Evolutionary conservation across 1,284 basidiomycete genomes (phyloP).

Genomic region (Cryptococcus depauperatus): DNA sequence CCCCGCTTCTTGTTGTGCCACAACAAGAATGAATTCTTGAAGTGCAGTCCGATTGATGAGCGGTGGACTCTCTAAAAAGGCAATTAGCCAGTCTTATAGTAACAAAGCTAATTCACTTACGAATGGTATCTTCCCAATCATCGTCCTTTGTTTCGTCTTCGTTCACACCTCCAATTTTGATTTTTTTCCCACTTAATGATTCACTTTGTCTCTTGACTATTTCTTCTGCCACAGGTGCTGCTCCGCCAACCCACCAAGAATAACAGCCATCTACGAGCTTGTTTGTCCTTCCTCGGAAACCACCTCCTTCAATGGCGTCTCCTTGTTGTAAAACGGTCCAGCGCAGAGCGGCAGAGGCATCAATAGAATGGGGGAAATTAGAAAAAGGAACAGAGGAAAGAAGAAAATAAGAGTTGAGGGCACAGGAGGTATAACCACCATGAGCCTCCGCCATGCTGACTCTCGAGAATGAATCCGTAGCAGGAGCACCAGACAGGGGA

Average conservation of each 20-base stretch:
- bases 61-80: conserved; percentile 9
- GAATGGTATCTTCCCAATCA: conserved; percentile 28
- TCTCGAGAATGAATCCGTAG: conserved; percentile 49
- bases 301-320: conserved; percentile 71
- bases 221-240: conserved; percentile 69
- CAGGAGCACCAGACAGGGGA: conserved; percentile 7
- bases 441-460: conserved; percentile 77
- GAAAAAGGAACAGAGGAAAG: conserved; percentile 43
- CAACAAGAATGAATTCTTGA: conserved; percentile 79
- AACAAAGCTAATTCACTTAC: conserved; percentile 4
- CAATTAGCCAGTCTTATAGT: too few species aligned
- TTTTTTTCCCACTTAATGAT: conserved; percentile 11
- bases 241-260: conserved; percentile 94
- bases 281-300: conserved; percentile 88
- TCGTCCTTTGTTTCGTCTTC: conserved; percentile 23
- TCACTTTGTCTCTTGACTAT: conserved; percentile 49
- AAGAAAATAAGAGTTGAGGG: conserved; percentile 74
- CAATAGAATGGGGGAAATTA: conserved; percentile 49
- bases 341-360: conserved; percentile 58
- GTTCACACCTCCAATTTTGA: conserved; percentile 8
- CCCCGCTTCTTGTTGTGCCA: conserved; percentile 62
- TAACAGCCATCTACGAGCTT: conserved; percentile 99
- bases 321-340: conserved; percentile 90
- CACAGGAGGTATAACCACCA: conserved; percentile 94
- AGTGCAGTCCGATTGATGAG: conserved; percentile 54